These are phyloP conservation scores for Cladophialophora bantiana DNA, from an alignment of 2,329 filamentous ascomycete genomes.

Conservation along the genomic window DNA sequence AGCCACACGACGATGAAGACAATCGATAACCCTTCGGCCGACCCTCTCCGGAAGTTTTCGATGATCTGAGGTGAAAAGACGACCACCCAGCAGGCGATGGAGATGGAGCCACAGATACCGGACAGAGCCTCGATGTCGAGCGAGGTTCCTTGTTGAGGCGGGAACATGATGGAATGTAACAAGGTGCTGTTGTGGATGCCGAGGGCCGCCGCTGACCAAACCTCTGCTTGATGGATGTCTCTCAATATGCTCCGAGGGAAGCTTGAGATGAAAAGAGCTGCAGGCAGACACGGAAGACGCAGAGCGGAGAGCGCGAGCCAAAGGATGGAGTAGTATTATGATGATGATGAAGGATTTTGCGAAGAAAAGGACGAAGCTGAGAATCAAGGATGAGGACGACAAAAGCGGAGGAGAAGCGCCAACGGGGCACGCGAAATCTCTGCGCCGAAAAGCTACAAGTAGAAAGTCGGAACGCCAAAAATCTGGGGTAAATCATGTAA, in stretches of 20 bases:
- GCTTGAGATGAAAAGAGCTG: background rate
- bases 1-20: constrained; percentile 95
- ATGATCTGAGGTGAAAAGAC: constrained; percentile 98
- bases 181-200: background rate
- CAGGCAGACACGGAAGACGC: background rate
- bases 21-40: constrained; percentile 85
- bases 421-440: too few relatives aligned
- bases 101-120: constrained; percentile 93
- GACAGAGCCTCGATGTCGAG: constrained; percentile 90
- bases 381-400: too few relatives aligned
- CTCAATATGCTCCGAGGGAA: background rate
- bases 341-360: background rate
- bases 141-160: constrained; percentile 56
- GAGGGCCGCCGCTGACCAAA: background rate
- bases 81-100: constrained; percentile 96
- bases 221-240: background rate
- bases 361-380: background rate
- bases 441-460: too few relatives aligned
- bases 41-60: constrained; percentile 86
- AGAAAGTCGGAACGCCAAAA: too few relatives aligned
- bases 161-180: constrained; percentile 40
- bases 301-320: background rate
- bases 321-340: background rate
- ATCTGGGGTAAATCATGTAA: too few relatives aligned
- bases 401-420: too few relatives aligned